Conservation (phyloP, 1,284 basidiomycete genomes). For the Fistulina hepatica region DNA sequence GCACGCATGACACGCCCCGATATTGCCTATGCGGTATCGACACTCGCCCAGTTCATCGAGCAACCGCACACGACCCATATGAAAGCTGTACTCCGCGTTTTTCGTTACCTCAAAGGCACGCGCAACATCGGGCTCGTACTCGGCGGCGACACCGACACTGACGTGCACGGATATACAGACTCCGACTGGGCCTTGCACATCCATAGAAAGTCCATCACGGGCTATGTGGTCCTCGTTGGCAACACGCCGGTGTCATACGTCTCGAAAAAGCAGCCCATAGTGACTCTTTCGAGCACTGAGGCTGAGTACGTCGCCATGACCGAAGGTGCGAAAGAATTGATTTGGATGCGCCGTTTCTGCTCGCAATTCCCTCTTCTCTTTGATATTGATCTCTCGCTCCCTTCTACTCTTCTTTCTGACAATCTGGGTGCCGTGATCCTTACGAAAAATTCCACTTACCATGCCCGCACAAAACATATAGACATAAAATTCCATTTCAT, state of each 20-base stretch:
- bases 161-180: slow-evolving; percentile 7
- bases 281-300: slow-evolving; percentile 10
- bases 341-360: slow-evolving; percentile 16
- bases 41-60: slow-evolving; percentile 2
- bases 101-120: slow-evolving; percentile 1
- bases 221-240: slow-evolving; percentile 7
- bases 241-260: slow-evolving; percentile 8
- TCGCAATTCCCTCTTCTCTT: slow-evolving; percentile 18
- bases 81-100: neutral
- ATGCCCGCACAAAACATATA: slow-evolving; percentile 32
- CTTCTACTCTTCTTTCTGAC: slow-evolving; percentile 23
- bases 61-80: slow-evolving; percentile 1
- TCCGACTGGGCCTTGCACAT: slow-evolving; percentile 9
- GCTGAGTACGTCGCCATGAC: slow-evolving; percentile 8
- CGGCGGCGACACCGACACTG: neutral
- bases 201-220: slow-evolving; percentile 10
- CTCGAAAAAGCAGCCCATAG: slow-evolving; percentile 10
- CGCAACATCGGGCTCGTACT: slow-evolving; percentile 2
- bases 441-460: slow-evolving; percentile 22
- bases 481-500: slow-evolving; percentile 30
- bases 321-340: slow-evolving; percentile 5
- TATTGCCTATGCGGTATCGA: slow-evolving; percentile 5
- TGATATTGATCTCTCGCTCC: too few relatives aligned
- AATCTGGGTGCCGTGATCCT: slow-evolving; percentile 28
- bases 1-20: slow-evolving; percentile 1